Evolutionary conservation across 2,329 filamentous ascomycete species (phyloP).

Genomic region (Exophiala oligosperma): DNA sequence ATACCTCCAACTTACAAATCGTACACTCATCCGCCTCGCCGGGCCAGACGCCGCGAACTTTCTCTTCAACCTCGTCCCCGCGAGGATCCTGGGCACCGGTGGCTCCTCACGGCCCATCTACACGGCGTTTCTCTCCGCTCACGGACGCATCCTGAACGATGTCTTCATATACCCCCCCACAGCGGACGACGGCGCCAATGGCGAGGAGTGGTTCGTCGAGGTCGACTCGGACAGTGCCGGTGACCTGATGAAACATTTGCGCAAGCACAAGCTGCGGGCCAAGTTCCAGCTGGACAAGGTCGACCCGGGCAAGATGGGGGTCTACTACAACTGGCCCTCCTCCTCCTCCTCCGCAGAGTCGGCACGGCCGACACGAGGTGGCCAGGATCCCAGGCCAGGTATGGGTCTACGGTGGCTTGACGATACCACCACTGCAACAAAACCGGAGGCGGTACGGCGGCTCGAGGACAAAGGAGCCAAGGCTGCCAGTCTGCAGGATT

Average conservation of each 20-base stretch:
- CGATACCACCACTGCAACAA: background rate
- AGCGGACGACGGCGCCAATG: constrained; percentile 28
- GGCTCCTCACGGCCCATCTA: constrained; percentile 57
- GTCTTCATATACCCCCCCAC: constrained; percentile 78
- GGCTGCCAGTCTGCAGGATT: constrained; percentile 52
- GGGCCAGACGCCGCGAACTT: constrained; percentile 80
- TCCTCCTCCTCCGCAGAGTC: background rate
- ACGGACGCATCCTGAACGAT: constrained; percentile 82
- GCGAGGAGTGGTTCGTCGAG: constrained; percentile 71
- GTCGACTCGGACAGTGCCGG: constrained; percentile 69
- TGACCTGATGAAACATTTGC: constrained; percentile 69
- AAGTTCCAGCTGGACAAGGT: constrained; percentile 71
- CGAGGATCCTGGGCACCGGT: constrained; percentile 52
- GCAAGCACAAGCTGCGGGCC: constrained; percentile 80
- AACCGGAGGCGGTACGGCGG: constrained; percentile 2
- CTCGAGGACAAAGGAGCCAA: constrained; percentile 25
- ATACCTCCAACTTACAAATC: constrained; percentile 60
- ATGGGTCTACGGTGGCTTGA: constrained; percentile 23
- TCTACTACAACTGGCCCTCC: constrained; percentile 27
- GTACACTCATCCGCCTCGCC: constrained; percentile 74
- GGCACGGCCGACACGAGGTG: constrained; percentile 6
- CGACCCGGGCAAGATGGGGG: constrained; percentile 57
- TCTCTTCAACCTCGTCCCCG: constrained; percentile 83
- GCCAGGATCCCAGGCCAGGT: constrained; percentile 22
- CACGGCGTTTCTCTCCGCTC: constrained; percentile 80